Evolutionary conservation across 2,329 filamentous ascomycete genomes (phyloP).

Genomic region (Colletotrichum plurivorum): DNA sequence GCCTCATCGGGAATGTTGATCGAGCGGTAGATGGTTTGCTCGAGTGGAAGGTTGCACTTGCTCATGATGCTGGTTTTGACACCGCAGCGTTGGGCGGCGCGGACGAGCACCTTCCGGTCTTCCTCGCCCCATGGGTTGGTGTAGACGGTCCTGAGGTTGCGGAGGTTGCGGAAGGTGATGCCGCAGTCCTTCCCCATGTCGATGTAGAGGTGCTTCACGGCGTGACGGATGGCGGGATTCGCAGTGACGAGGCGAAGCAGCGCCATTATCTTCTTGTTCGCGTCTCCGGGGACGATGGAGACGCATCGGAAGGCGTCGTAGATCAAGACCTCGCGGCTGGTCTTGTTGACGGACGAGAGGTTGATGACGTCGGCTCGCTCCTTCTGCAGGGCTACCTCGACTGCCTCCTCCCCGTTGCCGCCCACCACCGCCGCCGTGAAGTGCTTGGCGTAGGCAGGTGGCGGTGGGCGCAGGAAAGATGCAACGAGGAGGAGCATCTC

Average conservation of each 20-base stretch:
- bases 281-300: background rate
- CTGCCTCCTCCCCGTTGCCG: background rate
- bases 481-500: background rate
- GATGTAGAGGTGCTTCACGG: background rate
- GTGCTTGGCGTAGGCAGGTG: background rate
- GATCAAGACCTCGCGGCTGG: background rate
- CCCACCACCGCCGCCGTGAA: background rate
- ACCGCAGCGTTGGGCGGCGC: background rate
- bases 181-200: background rate
- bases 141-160: background rate
- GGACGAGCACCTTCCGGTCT: background rate
- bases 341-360: background rate
- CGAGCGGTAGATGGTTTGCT: background rate
- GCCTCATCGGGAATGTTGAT: background rate
- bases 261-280: background rate
- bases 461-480: background rate
- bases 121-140: background rate
- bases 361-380: background rate
- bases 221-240: background rate
- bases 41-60: background rate
- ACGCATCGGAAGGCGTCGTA: background rate
- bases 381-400: background rate
- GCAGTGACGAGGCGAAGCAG: background rate
- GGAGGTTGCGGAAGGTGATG: background rate
- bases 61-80: background rate